Evolutionary conservation across 345 rosid genomes (phyloP).

Genomic region (Trapa incisa): DNA sequence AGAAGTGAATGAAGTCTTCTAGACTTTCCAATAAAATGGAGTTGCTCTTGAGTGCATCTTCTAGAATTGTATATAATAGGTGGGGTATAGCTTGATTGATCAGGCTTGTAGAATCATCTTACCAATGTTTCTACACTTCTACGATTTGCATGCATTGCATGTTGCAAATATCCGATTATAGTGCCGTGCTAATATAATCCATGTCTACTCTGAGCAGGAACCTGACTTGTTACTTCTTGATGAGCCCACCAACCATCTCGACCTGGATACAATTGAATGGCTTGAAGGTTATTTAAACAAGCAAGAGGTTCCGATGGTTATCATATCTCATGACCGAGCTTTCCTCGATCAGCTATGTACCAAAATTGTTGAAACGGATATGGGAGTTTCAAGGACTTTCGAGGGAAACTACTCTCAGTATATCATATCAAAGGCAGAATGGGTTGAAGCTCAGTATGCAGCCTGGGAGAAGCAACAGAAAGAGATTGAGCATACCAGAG

Average conservation of each 20-base stretch:
- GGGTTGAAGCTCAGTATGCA: conserved; percentile 61
- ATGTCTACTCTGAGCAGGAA: conserved; percentile 33
- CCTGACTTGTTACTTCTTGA: conserved; percentile 89
- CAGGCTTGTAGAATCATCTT: background rate
- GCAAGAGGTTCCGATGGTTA: conserved; percentile 96
- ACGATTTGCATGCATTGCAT: background rate
- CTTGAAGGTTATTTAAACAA: conserved; percentile 79
- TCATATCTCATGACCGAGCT: conserved; percentile 92
- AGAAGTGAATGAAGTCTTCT: background rate
- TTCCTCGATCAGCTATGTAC: conserved; percentile 93
- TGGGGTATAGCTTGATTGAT: background rate
- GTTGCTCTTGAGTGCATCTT: background rate
- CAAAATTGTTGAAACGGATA: conserved; percentile 89
- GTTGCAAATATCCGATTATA: background rate
- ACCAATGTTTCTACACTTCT: background rate
- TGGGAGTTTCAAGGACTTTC: conserved; percentile 81
- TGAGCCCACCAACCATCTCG: conserved; percentile 96
- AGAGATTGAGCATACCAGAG: conserved; percentile 75
- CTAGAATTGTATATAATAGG: background rate
- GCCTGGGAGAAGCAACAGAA: conserved; percentile 92
- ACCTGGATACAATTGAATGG: conserved; percentile 95
- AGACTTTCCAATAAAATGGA: background rate
- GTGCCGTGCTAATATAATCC: background rate
- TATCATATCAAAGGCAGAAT: conserved; percentile 53
- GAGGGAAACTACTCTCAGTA: conserved; percentile 87